Percentiles rank a stretch among this genome's conserved stretches.
Evolutionary conservation across 345 rosid genomes (phyloP).

Genomic region (Eucalyptus tenuipes): DNA sequence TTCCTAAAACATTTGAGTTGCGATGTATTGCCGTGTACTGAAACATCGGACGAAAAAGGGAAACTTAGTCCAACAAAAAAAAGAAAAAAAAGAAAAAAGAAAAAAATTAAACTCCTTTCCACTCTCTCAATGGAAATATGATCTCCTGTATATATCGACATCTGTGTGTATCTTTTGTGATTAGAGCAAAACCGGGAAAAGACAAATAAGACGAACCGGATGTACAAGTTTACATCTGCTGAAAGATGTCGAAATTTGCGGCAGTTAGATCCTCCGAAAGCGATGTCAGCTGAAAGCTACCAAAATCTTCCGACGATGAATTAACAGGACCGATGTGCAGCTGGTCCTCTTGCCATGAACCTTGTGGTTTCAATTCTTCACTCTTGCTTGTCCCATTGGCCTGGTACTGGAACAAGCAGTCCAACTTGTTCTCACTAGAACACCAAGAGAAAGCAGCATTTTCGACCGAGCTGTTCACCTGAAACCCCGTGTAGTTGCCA

Average conservation of each 20-base stretch:
- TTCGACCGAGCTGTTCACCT: constrained; percentile 12
- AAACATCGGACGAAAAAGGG: background rate
- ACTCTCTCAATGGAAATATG: background rate
- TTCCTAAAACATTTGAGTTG: background rate
- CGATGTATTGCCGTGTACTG: background rate
- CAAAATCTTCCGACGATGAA: constrained; percentile 24
- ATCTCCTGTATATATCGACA: background rate
- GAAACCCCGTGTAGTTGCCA: constrained; percentile 27
- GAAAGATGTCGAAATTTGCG: constrained; percentile 33
- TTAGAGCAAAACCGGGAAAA: background rate
- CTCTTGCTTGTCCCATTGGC: constrained; percentile 1
- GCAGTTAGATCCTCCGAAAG: constrained; percentile 45
- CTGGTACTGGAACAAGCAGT: constrained; percentile 23
- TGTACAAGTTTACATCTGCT: constrained; percentile 30
- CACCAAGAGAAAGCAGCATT: constrained; percentile 4
- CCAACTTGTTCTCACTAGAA: constrained; percentile 17
- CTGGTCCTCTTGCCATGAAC: constrained; percentile 24
- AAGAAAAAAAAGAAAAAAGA: background rate
- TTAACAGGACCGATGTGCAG: background rate
- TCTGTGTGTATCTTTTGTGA: background rate
- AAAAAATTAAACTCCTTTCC: background rate
- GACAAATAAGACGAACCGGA: background rate
- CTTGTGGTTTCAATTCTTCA: constrained; percentile 7
- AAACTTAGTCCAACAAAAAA: background rate
- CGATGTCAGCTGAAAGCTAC: constrained; percentile 39